Percentiles rank a stretch among this genome's conserved stretches.
These are phyloP conservation scores for Dipteronia dyeriana DNA, from an alignment of 345 rosid genomes.

Conservation along the genomic window DNA sequence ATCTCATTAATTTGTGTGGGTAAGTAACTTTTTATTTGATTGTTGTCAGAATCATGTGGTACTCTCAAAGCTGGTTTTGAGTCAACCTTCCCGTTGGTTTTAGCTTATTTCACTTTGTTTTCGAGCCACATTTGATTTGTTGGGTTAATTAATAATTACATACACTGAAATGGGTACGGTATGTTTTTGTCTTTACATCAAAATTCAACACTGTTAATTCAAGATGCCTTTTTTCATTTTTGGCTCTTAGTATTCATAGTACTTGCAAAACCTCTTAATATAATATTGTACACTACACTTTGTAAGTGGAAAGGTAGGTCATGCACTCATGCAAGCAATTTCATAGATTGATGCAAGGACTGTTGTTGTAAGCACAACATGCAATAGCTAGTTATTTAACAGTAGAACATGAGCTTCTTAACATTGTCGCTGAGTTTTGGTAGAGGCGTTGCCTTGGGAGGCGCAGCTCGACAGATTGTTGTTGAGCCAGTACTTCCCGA, in stretches of 20 bases:
- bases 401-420: conserved; percentile 91
- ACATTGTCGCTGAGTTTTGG: conserved; percentile 85
- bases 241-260: neutral
- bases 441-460: conserved; percentile 78
- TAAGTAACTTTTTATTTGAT: neutral
- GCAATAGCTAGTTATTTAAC: conserved; percentile 41
- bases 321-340: conserved; percentile 9
- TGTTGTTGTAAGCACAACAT: neutral
- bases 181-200: neutral
- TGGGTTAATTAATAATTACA: neutral
- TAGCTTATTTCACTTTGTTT: neutral
- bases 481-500: conserved; percentile 36
- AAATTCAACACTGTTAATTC: neutral
- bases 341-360: neutral
- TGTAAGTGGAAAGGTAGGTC: neutral
- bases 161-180: neutral
- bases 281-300: too few relatives aligned
- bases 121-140: neutral
- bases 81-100: neutral
- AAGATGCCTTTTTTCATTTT: neutral
- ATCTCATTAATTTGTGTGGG: neutral
- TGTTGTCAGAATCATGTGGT: neutral
- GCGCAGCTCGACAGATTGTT: conserved; percentile 59
- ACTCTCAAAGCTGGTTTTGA: neutral
- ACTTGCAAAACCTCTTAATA: neutral